Percentiles rank a stretch among this genome's conserved stretches.
These are phyloP conservation scores for Rhodotorula sp. DNA, from an alignment of 1,284 basidiomycete genomes.

Conservation along the genomic window DNA sequence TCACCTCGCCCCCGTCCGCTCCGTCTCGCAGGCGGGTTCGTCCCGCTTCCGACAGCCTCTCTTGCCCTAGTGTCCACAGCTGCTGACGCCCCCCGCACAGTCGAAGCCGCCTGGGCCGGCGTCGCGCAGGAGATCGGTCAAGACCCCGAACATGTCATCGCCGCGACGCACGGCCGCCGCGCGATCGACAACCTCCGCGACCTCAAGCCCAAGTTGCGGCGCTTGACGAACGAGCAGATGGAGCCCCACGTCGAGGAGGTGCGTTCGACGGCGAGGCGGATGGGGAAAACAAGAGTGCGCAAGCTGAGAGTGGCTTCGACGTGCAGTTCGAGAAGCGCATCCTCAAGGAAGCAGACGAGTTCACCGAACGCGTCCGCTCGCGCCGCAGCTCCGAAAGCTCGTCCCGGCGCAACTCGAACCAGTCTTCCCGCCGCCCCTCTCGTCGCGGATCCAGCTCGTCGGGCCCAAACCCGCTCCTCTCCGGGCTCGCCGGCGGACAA, in stretches of 20 bases:
- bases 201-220: constrained; percentile 60
- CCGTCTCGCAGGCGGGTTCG: not conserved
- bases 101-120: constrained; percentile 74
- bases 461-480: constrained; percentile 33
- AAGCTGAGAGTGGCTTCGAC: too few relatives aligned
- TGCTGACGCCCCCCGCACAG: not conserved
- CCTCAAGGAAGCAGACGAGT: constrained; percentile 69
- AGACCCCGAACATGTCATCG: constrained; percentile 46
- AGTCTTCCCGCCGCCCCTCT: constrained; percentile 25
- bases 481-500: constrained; percentile 35
- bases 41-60: not conserved
- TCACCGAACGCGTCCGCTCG: constrained; percentile 46
- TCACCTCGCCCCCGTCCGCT: not conserved
- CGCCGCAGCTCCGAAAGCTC: constrained; percentile 34
- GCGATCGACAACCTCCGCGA: constrained; percentile 64
- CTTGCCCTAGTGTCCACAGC: not conserved
- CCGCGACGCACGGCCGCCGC: constrained; percentile 70
- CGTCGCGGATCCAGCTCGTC: constrained; percentile 22
- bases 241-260: constrained; percentile 60
- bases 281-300: too few relatives aligned
- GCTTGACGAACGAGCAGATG: constrained; percentile 58
- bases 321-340: constrained; percentile 63
- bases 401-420: constrained; percentile 28
- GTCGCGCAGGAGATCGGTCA: constrained; percentile 57
- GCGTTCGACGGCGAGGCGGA: too few relatives aligned